Evolutionary conservation across 2,329 filamentous ascomycete species (phyloP), one percentile per base, ranked within the genome.

Genomic region (Monosporascus sp.): DNA sequence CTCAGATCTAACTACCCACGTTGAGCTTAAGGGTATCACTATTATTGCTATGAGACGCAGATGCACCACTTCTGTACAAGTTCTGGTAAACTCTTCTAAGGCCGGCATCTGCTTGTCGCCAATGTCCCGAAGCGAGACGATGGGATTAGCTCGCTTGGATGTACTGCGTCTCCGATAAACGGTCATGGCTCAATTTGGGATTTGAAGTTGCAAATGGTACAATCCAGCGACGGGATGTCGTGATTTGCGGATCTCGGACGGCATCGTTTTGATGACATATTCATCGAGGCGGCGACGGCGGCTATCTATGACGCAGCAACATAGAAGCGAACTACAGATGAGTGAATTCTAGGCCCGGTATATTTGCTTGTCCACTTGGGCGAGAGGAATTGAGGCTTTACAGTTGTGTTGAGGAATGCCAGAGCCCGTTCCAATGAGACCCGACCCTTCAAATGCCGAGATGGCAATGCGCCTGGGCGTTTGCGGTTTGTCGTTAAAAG

Each of bases 181-280:
- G 38, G 38, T 20, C 17, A n/a, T 41, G 7, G 17, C 7, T 41
- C 19, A 41, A 41, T 44, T 31, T 24, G 43, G 24, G 43, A 27
- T 46, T 46, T 46, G 43, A 44, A 20, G 14, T 26, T 44, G 38
- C 17, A n/a, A 11, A 46, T 46, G 43, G 43, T 38, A 49, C 36
- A 19, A 49, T 49, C n/a, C 26, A 9, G 11, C 11, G 8, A 49
- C 47, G 36, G 36, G 20, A 49, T 49, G 47, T 49, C 47, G 47
- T 49, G 47, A 49, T 49, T 37, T 49, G 47, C 47, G 47, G 47
- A 36, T 49, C 47, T 49, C 47, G 47, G 43, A 46, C 43, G 43
- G 43, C 24, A 46, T 46, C 24, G 20, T 27, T 5, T 44, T 14
- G n/a, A 26, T 46, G 5, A 9, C 24, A 46, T 11, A 26, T 31